A percentile compares a stretch with the other conserved stretches of the same genome.
phyloP scores from a whole-genome alignment of 345 rosid genomes.

The Gossypium herbaceum region DNA sequence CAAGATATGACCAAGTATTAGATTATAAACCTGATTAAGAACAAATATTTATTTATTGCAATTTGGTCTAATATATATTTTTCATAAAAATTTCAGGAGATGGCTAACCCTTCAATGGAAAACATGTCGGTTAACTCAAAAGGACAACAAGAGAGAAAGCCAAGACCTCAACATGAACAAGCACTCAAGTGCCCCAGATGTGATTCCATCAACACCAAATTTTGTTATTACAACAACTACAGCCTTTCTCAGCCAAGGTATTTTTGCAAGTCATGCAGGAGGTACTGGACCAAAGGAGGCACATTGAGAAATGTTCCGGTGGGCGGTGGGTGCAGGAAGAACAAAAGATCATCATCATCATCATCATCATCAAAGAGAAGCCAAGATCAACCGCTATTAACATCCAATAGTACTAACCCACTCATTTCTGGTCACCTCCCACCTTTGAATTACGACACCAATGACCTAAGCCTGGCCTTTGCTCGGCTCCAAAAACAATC shows the following conservation, averaged over 20 bases:
- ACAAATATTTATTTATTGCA: neutral
- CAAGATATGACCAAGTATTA: neutral
- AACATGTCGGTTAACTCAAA: constrained; percentile 59
- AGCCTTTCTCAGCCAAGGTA: constrained; percentile 79
- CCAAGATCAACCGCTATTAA: constrained; percentile 37
- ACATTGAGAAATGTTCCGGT: constrained; percentile 75
- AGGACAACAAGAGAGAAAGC: constrained; percentile 52
- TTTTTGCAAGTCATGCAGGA: constrained; percentile 80
- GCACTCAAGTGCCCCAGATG: constrained; percentile 71
- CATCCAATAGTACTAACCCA: constrained; percentile 28
- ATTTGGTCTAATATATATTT: neutral
- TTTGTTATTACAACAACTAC: constrained; percentile 91
- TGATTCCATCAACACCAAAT: constrained; percentile 78
- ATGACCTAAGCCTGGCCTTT: constrained; percentile 73
- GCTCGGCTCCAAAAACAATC: constrained; percentile 59
- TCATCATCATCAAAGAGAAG: constrained; percentile 34
- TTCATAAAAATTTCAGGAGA: constrained; percentile 37
- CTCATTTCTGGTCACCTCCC: constrained; percentile 34
- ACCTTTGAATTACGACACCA: constrained; percentile 47
- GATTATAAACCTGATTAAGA: neutral
- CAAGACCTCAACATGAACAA: constrained; percentile 60
- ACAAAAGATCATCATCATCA: constrained; percentile 39
- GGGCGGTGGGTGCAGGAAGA: constrained; percentile 84
- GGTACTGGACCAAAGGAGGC: constrained; percentile 92
- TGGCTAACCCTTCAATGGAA: constrained; percentile 50